phyloP scores from a whole-genome alignment of 2,329 filamentous ascomycete species.

The Ophiostoma ulmi region DNA sequence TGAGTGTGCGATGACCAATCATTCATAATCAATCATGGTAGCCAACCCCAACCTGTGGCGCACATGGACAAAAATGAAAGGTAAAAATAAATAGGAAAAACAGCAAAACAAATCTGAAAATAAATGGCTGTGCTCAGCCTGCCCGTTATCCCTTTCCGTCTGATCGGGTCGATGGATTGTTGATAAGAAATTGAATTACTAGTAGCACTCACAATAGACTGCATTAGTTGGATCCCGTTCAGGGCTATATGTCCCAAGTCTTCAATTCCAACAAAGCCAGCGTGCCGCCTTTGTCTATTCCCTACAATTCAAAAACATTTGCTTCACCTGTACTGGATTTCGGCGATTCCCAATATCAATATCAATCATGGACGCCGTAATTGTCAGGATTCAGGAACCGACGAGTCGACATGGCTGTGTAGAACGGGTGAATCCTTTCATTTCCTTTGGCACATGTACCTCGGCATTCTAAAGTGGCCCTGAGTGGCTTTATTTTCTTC shows the following conservation, averaged over 20 bases:
- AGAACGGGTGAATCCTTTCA: not conserved
- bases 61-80: not conserved
- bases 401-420: not conserved
- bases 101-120: not conserved
- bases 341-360: not conserved
- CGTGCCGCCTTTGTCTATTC: no score
- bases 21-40: not conserved
- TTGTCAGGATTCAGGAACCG: not conserved
- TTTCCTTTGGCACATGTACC: not conserved
- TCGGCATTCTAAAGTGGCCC: not conserved
- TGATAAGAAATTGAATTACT: no score
- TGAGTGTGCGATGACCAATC: not conserved
- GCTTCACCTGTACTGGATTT: no score
- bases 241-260: no score
- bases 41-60: not conserved
- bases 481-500: not conserved
- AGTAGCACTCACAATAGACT: not conserved
- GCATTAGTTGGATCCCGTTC: not conserved
- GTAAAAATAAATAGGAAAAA: not conserved
- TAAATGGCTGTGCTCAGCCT: constrained; percentile 5
- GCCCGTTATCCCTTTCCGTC: not conserved
- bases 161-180: not conserved
- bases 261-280: not conserved
- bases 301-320: no score
- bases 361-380: not conserved